Evolutionary conservation across 23 red algal genomes (phyloP).

Genomic region (Gracilaria gracilis): DNA sequence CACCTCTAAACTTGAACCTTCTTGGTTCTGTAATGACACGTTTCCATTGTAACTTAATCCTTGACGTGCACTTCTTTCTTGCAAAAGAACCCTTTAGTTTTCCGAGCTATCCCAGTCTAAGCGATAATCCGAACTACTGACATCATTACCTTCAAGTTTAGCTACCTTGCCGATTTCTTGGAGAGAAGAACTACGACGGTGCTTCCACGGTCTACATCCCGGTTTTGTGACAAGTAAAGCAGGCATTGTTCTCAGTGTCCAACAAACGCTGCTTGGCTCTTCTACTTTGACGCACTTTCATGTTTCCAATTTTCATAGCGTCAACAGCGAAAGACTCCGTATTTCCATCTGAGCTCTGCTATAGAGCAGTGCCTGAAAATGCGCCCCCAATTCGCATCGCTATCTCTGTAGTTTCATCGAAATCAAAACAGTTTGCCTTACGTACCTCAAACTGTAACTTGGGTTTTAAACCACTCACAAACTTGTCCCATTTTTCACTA

Average conservation of each 20-base stretch:
- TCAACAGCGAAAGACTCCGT: too few relatives aligned
- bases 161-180: background rate
- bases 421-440: background rate
- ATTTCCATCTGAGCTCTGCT: too few relatives aligned
- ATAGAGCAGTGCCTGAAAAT: background rate
- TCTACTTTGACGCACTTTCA: background rate
- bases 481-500: background rate
- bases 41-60: background rate
- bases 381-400: slow-evolving; percentile 14
- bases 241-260: slow-evolving; percentile 9
- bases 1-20: background rate
- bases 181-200: too few relatives aligned
- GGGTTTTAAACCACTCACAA: slow-evolving; percentile 8
- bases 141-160: background rate
- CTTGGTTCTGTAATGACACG: background rate
- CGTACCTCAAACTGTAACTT: slow-evolving; percentile 20
- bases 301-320: slow-evolving; percentile 44
- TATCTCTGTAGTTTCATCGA: slow-evolving; percentile 4
- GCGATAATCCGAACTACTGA: too few relatives aligned
- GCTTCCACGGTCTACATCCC: slow-evolving; percentile 20
- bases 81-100: background rate
- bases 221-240: slow-evolving; percentile 33
- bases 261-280: background rate
- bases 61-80: background rate
- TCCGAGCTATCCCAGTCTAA: background rate